Evolutionary conservation across 495 filamentous ascomycete species (phyloP).

Genomic region (Coniosporium apollinis): DNA sequence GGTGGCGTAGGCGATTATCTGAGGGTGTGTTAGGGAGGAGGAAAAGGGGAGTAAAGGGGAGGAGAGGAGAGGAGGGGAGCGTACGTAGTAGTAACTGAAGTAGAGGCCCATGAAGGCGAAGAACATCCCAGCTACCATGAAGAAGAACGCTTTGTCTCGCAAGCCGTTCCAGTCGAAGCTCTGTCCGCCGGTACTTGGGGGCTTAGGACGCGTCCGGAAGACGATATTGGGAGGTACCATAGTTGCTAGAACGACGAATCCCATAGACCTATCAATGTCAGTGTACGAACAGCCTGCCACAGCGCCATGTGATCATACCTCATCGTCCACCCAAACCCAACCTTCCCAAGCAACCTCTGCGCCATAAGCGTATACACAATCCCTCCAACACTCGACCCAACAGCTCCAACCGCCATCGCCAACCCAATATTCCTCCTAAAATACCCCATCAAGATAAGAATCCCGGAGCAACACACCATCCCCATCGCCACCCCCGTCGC

Average conservation of each 20-base stretch:
- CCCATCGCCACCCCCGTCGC: conserved; percentile 14
- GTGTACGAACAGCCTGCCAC: too few species aligned
- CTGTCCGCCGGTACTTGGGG: neutral
- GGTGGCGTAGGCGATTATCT: conserved; percentile 11
- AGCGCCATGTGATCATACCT: too few species aligned
- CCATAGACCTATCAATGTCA: conserved; percentile 6
- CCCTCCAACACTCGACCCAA: conserved; percentile 11
- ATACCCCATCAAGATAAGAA: conserved; percentile 11
- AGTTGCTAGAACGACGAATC: conserved; percentile 2
- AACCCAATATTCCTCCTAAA: conserved; percentile 13
- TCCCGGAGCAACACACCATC: conserved; percentile 9
- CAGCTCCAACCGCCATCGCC: conserved; percentile 7
- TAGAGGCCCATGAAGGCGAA: conserved; percentile 12
- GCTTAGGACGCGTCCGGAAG: conserved; percentile 1
- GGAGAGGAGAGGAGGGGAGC: conserved; percentile 9
- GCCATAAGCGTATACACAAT: conserved; percentile 14
- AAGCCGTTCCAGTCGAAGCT: neutral
- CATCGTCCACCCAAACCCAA: conserved; percentile 9
- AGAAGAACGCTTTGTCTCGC: conserved; percentile 1
- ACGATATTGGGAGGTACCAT: conserved; percentile 9
- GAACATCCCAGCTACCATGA: conserved; percentile 9
- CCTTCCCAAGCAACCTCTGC: conserved; percentile 2
- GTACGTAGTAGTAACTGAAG: conserved; percentile 9
- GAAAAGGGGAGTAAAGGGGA: conserved; percentile 8
- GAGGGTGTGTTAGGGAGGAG: neutral